Conservation (phyloP, 140 eudicot genomes). For the Erigeron philadelphicus region DNA sequence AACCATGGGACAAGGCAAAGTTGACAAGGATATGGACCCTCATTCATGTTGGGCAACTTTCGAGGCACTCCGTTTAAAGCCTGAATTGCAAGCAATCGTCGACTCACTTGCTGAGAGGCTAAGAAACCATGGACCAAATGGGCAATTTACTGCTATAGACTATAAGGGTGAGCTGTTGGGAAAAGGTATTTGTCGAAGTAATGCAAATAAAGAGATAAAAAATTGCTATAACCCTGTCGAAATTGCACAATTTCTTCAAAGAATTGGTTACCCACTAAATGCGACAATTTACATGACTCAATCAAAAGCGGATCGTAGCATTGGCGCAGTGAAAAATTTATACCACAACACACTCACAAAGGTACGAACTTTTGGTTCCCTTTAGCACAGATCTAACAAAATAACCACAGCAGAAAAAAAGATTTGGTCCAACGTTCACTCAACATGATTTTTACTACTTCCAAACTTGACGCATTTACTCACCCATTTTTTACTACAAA, state of each 20-base stretch:
- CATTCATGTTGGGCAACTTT: conserved; percentile 51
- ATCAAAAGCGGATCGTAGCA: conserved; percentile 38
- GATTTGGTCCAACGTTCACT: no score
- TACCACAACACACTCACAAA: conserved; percentile 61
- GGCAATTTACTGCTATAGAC: conserved; percentile 57
- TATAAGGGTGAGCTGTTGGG: conserved; percentile 40
- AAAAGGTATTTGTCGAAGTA: conserved; percentile 30
- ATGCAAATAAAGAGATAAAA: conserved; percentile 26
- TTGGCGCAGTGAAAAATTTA: conserved; percentile 36
- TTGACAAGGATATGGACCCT: conserved; percentile 31
- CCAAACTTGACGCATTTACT: no score
- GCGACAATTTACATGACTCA: conserved; percentile 67
- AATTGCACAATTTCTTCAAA: conserved; percentile 44
- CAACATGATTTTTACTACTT: no score
- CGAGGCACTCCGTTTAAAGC: conserved; percentile 48
- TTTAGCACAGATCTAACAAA: neutral
- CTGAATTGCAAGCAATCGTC: conserved; percentile 38
- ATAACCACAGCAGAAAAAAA: no score
- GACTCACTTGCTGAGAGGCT: conserved; percentile 43
- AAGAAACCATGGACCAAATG: conserved; percentile 30
- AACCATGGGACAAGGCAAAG: conserved; percentile 25
- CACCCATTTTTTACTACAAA: no score
- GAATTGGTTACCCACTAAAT: conserved; percentile 35
- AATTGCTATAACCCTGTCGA: conserved; percentile 49
- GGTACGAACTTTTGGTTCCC: conserved; percentile 29